A percentile compares a stretch with the other conserved stretches of the same genome.
These are phyloP conservation scores for Saccharomycopsis oosterbeekiorum DNA, from an alignment of 805 yeast genomes.

Conservation along the genomic window DNA sequence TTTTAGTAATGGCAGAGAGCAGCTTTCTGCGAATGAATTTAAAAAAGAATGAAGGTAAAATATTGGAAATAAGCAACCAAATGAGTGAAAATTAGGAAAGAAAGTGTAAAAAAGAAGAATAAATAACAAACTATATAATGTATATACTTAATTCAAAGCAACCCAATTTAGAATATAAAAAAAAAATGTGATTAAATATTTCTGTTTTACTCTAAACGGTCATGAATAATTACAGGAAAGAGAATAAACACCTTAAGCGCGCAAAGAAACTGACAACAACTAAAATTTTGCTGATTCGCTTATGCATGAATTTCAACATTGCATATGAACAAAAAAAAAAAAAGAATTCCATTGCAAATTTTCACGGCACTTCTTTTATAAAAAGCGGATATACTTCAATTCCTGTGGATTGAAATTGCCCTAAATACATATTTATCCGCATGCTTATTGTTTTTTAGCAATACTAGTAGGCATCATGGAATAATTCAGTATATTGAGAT, in stretches of 20 bases:
- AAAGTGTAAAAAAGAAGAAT: no score
- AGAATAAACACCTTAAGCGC: neutral
- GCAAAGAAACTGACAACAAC: neutral
- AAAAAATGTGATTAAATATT: no score
- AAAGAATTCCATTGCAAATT: neutral
- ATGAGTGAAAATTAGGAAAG: no score
- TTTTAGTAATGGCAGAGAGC: no score
- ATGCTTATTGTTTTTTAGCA: no score
- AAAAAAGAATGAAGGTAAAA: neutral
- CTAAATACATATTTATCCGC: neutral
- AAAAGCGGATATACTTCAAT: neutral
- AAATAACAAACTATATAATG: no score
- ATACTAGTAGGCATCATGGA: neutral
- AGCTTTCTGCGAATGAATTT: no score
- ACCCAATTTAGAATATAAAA: no score
- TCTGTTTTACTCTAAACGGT: neutral
- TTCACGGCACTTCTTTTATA: neutral
- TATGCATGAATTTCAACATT: conserved; percentile 1
- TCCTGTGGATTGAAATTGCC: neutral
- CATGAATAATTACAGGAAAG: neutral
- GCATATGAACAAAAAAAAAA: neutral
- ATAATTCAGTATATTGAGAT: neutral
- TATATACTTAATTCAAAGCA: neutral
- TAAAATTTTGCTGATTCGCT: neutral
- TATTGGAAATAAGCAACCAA: neutral